Evolutionary conservation across 768 basidiomycete genomes (phyloP), one percentile per base, ranked within the genome.

Genomic region (Agrocybe pediades): DNA sequence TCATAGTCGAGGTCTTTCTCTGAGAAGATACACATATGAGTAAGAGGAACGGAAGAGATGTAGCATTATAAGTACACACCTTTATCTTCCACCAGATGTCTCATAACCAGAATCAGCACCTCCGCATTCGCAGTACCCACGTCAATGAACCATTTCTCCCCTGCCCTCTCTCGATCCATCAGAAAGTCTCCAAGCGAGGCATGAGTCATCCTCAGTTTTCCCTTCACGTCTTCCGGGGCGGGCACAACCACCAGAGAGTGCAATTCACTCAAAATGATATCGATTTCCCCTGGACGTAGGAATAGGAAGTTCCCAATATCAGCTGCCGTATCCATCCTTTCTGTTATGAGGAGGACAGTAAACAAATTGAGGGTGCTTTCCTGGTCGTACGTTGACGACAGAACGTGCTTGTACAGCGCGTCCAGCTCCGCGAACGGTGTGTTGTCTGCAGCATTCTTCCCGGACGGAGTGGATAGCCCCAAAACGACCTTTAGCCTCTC

Each of bases 141-240:
- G 45, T 60, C 59, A 29, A 60, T 56, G 17, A 54, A 57, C 19
- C 52, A 60, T n/a, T 33, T 46, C n/a, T n/a, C n/a, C 17, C 51
- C 51, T 3, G 60, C 56, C 11, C 60, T 54, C 0, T 51, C 43
- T 9, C 51, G 42, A 41, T 61, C 60, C 5, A 49, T 19, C 4
- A 61, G 52, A n/a, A 58, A 61, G 30, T 61, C 60, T 2, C 40
- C 27, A 16, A 61, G 46, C 9, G 60, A 58, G 2, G 60, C 60
- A 39, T 61, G 59, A 3, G 43, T 46, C 9, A 57, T 49, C 6
- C 49, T 54, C 3, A 61, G 29, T 5, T 24, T 19, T 1, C 17
- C 23, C 9, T 44, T 41, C 9, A 21, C 21, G 16, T 42, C 53
- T 1, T 44, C 49, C 5, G 25, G 21, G 2, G 41, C 13, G 6